These are phyloP conservation scores for Rhododendron ovatum DNA, from an alignment of 148 eudicot genomes.

Conservation along the genomic window DNA sequence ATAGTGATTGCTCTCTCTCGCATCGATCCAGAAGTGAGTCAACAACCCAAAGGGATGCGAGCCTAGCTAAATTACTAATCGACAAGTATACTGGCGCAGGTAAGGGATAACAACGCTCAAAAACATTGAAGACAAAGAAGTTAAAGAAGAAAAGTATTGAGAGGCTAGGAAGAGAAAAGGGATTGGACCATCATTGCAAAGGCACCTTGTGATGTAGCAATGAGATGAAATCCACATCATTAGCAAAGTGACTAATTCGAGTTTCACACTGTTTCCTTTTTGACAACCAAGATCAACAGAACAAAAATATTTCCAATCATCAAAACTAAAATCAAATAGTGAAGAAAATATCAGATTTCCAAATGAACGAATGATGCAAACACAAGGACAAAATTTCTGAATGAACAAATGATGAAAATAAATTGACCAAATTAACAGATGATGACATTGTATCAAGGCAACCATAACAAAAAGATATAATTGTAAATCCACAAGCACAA, in stretches of 20 bases:
- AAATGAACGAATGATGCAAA: neutral
- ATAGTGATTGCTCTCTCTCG: too few species aligned
- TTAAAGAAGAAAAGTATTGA: too few species aligned
- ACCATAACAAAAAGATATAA: neutral
- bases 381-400: neutral
- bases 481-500: neutral
- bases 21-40: too few species aligned
- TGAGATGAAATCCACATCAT: neutral
- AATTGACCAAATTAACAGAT: neutral
- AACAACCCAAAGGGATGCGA: too few species aligned
- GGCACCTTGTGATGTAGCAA: neutral
- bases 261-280: neutral
- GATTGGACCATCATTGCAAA: too few species aligned
- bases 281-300: neutral
- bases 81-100: too few species aligned
- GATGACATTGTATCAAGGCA: neutral
- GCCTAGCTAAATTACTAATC: too few species aligned
- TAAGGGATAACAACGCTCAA: too few species aligned
- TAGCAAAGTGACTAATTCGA: neutral
- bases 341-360: neutral
- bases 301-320: neutral
- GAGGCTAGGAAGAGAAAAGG: too few species aligned
- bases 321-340: neutral
- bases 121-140: too few species aligned
- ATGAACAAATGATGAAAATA: too few species aligned